Evolutionary conservation across 208 protist species (phyloP).

Genomic region (Spongospora subterranea): DNA sequence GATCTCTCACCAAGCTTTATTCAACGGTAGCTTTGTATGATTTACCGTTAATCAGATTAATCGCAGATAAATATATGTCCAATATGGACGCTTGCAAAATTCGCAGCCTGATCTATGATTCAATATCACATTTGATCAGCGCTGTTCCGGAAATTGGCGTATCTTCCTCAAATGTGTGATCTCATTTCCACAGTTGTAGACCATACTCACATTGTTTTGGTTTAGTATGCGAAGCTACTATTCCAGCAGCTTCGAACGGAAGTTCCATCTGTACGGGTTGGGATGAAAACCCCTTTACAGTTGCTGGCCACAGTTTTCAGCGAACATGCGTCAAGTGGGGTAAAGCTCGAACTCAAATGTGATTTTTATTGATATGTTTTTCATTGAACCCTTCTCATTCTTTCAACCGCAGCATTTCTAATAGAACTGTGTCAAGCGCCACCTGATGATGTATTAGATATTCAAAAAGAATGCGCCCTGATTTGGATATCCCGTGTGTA

Average conservation of each 20-base stretch:
- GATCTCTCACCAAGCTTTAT: too few species aligned
- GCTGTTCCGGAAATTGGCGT: not conserved
- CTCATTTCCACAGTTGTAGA: not conserved
- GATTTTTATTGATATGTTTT: not conserved
- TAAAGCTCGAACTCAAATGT: not conserved
- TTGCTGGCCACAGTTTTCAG: not conserved
- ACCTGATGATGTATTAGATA: not conserved
- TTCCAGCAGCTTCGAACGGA: not conserved
- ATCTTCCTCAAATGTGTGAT: not conserved
- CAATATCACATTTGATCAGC: not conserved
- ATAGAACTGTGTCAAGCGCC: not conserved
- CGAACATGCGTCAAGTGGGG: not conserved
- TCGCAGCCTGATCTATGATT: not conserved
- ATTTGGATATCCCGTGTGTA: not conserved
- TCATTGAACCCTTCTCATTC: not conserved
- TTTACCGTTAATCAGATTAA: too few species aligned
- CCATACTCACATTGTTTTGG: not conserved
- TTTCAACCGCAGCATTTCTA: too few species aligned
- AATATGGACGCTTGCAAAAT: too few species aligned
- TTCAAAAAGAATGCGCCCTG: not conserved
- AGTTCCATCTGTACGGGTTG: not conserved
- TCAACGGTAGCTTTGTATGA: too few species aligned
- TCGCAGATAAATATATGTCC: too few species aligned
- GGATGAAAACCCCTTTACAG: not conserved
- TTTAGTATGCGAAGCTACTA: not conserved